Evolutionary conservation across 768 basidiomycete genomes (phyloP), one percentile per base, ranked within the genome.

Genomic region (Neoboletus brunneissimus): DNA sequence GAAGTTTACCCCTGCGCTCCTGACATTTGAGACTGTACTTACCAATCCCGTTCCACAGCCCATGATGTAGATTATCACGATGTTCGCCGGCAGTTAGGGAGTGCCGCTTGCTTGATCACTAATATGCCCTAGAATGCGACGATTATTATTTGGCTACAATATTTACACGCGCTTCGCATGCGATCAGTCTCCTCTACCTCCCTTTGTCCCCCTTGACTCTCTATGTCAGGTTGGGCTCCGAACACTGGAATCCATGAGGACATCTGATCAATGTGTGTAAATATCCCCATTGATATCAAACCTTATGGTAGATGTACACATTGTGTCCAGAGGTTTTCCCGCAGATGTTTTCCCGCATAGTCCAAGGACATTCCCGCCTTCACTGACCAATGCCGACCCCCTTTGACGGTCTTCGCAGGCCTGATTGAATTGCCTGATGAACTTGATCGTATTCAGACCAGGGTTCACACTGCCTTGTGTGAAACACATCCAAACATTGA

Each of bases 41-140:
- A 65, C 53, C 55, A 54, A 63, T 51, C 32, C 55, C n/a, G 3
- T 38, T 53, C 42, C 54, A 38, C 72, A 99, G 96, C 97, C 15
- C 97, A 98, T 67, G 97, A 99, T 72, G 95, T 99, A 43, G 97
- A 99, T 74, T 89, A 91, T 70, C 90, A 97, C 59, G 97, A 98
- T 71, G 80, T 98, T 49, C 80, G 97, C 63, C 76, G 91, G 61
- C 87, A 94, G 56, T 76, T 98, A 8, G 92, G 90, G 10, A 90
- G 91, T 64, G 89, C 82, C 46, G 84, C 87, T 25, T 88, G 86
- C 68, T 68, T 89, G 29, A 63, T 87, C 46, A 76, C 75, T 42
- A 66, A 70, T 55, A 62, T 70, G 29, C 15, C 57, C 38, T 72
- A 73, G 58, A 59, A 51, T 58, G 49, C 43, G 25, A 37, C 15